These are phyloP conservation scores for Trichoderma endophyticum DNA, from an alignment of 2,329 filamentous ascomycete species.

Conservation along the genomic window DNA sequence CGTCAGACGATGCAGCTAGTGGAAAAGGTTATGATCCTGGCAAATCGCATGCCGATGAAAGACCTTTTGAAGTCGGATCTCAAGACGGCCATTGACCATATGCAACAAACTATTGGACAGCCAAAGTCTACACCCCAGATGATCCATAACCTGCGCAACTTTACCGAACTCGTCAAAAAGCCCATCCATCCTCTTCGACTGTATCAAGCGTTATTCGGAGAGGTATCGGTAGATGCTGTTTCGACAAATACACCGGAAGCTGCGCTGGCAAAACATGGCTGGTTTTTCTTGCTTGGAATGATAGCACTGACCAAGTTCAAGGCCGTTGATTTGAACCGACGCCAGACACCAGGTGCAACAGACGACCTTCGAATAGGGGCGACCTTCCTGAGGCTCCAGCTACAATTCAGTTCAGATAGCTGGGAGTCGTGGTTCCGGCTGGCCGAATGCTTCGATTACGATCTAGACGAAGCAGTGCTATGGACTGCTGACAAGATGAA, in stretches of 20 bases:
- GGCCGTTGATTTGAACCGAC: slow-evolving; percentile 65
- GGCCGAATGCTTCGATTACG: slow-evolving; percentile 82
- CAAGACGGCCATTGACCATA: slow-evolving; percentile 85
- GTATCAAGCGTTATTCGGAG: slow-evolving; percentile 76
- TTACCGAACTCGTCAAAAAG: slow-evolving; percentile 76
- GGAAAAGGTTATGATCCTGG: slow-evolving; percentile 78
- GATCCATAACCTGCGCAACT: slow-evolving; percentile 81
- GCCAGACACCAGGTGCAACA: slow-evolving; percentile 73
- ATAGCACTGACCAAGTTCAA: slow-evolving; percentile 84
- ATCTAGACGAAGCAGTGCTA: slow-evolving; percentile 80
- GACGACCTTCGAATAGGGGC: slow-evolving; percentile 81
- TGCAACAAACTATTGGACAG: slow-evolving; percentile 80
- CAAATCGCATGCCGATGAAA: slow-evolving; percentile 80
- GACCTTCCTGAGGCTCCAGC: slow-evolving; percentile 73
- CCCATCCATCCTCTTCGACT: slow-evolving; percentile 79
- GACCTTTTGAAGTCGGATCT: slow-evolving; percentile 89
- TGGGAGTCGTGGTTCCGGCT: slow-evolving; percentile 93
- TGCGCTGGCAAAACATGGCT: slow-evolving; percentile 73
- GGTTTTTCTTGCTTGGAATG: slow-evolving; percentile 90
- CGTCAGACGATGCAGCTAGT: slow-evolving; percentile 77
- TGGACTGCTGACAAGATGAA: slow-evolving; percentile 93
- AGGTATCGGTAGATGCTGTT: slow-evolving; percentile 69
- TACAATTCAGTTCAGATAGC: slow-evolving; percentile 75
- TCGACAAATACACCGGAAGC: slow-evolving; percentile 67
- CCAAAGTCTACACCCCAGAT: slow-evolving; percentile 77